Conservation (phyloP, 805 yeast species). For the Cyberlindnera euphorbiiphila region DNA sequence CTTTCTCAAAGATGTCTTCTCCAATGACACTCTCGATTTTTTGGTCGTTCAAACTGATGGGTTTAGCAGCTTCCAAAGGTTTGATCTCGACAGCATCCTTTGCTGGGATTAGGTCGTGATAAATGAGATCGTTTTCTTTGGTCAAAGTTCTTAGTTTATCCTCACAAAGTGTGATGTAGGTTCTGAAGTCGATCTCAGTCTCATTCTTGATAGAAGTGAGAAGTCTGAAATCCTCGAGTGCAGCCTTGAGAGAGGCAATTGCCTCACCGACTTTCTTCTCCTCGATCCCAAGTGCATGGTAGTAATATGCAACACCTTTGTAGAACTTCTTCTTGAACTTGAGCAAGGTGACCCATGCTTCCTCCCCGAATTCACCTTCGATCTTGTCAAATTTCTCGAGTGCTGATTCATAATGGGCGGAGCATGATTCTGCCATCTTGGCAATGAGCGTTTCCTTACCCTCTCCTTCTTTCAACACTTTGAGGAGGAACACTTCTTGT, state of each 20-base stretch:
- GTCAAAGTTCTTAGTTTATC: conserved; percentile 41
- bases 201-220: conserved; percentile 32
- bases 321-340: conserved; percentile 53
- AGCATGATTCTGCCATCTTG: conserved; percentile 64
- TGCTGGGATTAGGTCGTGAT: conserved; percentile 73
- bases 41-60: conserved; percentile 47
- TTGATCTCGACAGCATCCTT: conserved; percentile 46
- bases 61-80: conserved; percentile 64
- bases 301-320: conserved; percentile 55
- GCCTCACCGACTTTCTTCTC: conserved; percentile 70
- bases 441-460: conserved; percentile 56
- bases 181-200: conserved; percentile 32
- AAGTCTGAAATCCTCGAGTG: conserved; percentile 38
- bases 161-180: conserved; percentile 31
- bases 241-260: conserved; percentile 55
- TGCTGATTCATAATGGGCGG: conserved; percentile 48
- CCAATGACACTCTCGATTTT: conserved; percentile 42
- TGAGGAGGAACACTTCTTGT: conserved; percentile 76
- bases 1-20: conserved; percentile 64
- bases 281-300: conserved; percentile 54
- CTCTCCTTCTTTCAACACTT: conserved; percentile 42
- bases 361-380: conserved; percentile 35
- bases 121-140: conserved; percentile 87
- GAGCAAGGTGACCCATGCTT: conserved; percentile 48
- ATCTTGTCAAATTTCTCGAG: conserved; percentile 37